Base-by-base conservation (phyloP, 805 yeast species). In the Candida schatavii region DNA sequence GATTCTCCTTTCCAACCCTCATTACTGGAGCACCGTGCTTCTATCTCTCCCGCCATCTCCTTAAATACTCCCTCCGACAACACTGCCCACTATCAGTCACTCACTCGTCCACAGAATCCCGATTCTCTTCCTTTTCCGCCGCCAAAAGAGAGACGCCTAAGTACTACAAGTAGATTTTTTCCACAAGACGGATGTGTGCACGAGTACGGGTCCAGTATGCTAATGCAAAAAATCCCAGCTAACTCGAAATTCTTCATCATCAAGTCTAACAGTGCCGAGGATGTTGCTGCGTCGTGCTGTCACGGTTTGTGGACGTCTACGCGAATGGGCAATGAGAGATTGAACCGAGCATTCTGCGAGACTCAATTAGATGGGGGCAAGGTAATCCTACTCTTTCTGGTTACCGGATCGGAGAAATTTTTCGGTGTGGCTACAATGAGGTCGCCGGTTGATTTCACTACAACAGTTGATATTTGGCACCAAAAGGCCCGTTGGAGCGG, bases 271-370 rank as follows among this genome's bases (percentile, higher is more conserved):
- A 72, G 64, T 37, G 61, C 72, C 20, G 56, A 61, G 13, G 81
- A 80, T 49, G 73, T 80, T 10, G 63, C 61, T 40, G 68, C 78
- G 6, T 75, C 83, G 2, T 73, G 71, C 45, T 46, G 59, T 35
- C 66, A 78, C 45, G 66, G 68, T 9, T 66, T 78, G 19, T 80
- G 86, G 85, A 70, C 83, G 0, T 78, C 84, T 1, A 80, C 85
- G 0, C 75, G 68, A 23, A 60, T 72, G 39, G 85, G 85, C 0
- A 80, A 79, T 48, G 71, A 66, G 44, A 60, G 83, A 39, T 60
- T 80, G 35, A 64, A 73, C 35, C 65, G 59, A 41, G 78, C 81
- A 0, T 79, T 33, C 18, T 6, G 10, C 7, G 36, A 21, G n/a
- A 14, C 27, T 7, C 7, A 23, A 7, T 7, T 11, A 7, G 27